Evolutionary conservation across 1,284 basidiomycete genomes (phyloP).

Genomic region (Naganishia liquefaciens): DNA sequence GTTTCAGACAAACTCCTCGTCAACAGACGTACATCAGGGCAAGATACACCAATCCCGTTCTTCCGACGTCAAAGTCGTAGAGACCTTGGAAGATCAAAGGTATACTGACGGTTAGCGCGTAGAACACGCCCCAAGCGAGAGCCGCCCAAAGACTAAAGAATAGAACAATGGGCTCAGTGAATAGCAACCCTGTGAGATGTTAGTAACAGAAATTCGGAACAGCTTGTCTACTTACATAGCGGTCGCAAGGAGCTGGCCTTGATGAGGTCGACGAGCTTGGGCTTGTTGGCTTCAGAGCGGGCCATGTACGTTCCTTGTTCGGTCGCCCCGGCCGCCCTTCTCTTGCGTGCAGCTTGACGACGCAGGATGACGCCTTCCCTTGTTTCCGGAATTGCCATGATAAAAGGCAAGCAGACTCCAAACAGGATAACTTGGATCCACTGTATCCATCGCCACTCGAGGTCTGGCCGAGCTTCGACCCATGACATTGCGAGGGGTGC

Average conservation of each 20-base stretch:
- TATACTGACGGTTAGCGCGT: conserved; percentile 68
- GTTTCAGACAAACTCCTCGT: neutral
- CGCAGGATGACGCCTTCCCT: conserved; percentile 48
- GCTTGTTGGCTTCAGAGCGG: conserved; percentile 48
- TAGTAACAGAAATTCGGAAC: neutral
- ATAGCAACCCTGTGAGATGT: conserved; percentile 59
- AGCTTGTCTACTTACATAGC: conserved; percentile 38
- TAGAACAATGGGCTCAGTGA: conserved; percentile 73
- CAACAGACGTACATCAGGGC: conserved; percentile 60
- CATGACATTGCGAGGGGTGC: conserved; percentile 69
- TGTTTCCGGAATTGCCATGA: conserved; percentile 50
- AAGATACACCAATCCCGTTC: conserved; percentile 65
- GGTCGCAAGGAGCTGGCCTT: conserved; percentile 44
- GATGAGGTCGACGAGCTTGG: conserved; percentile 43
- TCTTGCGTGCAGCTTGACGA: conserved; percentile 42
- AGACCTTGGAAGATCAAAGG: conserved; percentile 63
- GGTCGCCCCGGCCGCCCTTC: conserved; percentile 37
- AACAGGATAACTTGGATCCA: conserved; percentile 66
- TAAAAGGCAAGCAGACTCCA: conserved; percentile 43
- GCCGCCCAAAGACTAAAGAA: conserved; percentile 75
- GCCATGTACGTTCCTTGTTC: conserved; percentile 50
- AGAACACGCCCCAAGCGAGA: conserved; percentile 75
- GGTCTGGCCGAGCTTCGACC: conserved; percentile 64
- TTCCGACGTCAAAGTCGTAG: conserved; percentile 66
- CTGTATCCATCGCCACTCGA: conserved; percentile 79